Base-by-base conservation (phyloP, 257 asterid genomes). In the Nemophila menziesii region DNA sequence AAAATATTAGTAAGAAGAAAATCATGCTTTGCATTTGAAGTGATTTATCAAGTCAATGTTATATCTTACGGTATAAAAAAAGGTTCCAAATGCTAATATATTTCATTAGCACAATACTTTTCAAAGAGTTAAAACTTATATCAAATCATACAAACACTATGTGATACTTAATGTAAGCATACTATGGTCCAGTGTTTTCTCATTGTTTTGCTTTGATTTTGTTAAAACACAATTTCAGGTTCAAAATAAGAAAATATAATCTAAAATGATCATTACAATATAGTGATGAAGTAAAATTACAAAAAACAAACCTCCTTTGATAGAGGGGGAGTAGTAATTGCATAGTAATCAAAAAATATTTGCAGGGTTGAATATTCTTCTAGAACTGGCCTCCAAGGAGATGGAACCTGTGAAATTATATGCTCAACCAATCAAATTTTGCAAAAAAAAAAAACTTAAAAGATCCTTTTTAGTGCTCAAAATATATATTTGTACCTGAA, bases 341-440 rank as follows among this genome's bases (percentile, higher is more conserved):
- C 79, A 64, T 85, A 90, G 67, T 84, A 85, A 62, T 90, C 96
- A 48, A 90, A 90, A 60, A 85, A 90, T 66, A 76, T 90, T 63
- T 90, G 94, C 55, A 90, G 62, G 3, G 96, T 84, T 15, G 94
- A 66, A 50, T 56, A 67, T 20, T 85, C 98, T 73, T 85, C 98
- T n/a, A 90, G 56, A 55, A 77, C 57, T 20, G 73, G 60, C 78
- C 75, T 90, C 98, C 98, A 90, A 45, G 94, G 45, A 54, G 85
- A 71, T 37, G 98, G 94, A 52, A 85, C 75, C 97, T 87, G 83
- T 39, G 60, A 51, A 52, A 52, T 22, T 23, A 51, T 51, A 58
- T 16, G 51, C 48, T 43, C 45, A 56, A 54, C 33, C 46, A 39
- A 50, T 37, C 10, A 23, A 44, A 11, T 48, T 43, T 14, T 11